phyloP scores from a whole-genome alignment of 225 moss, liverwort and hornwort genomes.

The Polytrichum formosum region DNA sequence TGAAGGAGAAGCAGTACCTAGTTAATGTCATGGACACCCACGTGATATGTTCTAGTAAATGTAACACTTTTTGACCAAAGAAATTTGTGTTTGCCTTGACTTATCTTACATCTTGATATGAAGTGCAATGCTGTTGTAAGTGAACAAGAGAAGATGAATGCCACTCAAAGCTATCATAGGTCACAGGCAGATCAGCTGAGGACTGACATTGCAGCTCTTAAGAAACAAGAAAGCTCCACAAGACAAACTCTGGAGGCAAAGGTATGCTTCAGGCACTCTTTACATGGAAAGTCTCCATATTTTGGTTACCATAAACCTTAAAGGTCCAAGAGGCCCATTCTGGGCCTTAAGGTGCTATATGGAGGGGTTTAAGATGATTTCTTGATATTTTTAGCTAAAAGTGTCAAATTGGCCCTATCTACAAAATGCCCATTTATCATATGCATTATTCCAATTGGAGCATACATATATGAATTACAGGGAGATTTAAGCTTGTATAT shows the following conservation, averaged over 20 bases:
- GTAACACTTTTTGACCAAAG: neutral
- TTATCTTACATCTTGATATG: slow-evolving; percentile 65
- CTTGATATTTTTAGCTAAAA: too few species aligned
- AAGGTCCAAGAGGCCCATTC: too few species aligned
- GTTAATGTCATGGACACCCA: neutral
- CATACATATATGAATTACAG: too few species aligned
- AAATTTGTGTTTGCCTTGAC: slow-evolving; percentile 41
- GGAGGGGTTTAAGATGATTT: too few species aligned
- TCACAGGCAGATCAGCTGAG: slow-evolving; percentile 86
- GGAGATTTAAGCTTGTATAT: too few species aligned
- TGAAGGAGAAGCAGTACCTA: slow-evolving; percentile 3
- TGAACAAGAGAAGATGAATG: slow-evolving; percentile 91
- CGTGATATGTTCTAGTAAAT: neutral
- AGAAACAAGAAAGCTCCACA: slow-evolving; percentile 54
- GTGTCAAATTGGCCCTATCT: too few species aligned
- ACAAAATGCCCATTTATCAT: too few species aligned
- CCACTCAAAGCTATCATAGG: slow-evolving; percentile 64
- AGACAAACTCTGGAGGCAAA: slow-evolving; percentile 76
- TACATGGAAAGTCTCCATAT: too few species aligned
- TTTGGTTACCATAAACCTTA: too few species aligned
- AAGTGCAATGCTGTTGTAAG: slow-evolving; percentile 62
- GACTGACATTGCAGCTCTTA: slow-evolving; percentile 66
- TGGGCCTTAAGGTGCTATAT: too few species aligned
- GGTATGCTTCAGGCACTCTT: slow-evolving; percentile 27
- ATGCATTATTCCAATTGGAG: too few species aligned